These are phyloP conservation scores for Teratosphaeria destructans DNA, from an alignment of 2,329 filamentous ascomycete species.

Conservation along the genomic window DNA sequence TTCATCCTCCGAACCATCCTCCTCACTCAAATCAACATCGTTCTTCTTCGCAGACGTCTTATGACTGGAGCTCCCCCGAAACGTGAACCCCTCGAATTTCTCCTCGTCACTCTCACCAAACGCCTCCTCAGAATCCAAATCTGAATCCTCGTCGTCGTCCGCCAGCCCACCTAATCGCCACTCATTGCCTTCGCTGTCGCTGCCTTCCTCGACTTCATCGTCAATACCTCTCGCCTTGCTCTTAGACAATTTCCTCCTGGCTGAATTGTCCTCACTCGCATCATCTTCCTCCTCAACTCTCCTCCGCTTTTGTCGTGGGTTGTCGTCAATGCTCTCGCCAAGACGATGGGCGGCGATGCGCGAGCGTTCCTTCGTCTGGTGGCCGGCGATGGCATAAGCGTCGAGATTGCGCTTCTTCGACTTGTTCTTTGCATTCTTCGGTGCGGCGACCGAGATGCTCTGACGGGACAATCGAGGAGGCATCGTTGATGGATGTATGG, in stretches of 20 bases:
- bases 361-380: slow-evolving; percentile 33
- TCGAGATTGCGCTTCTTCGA: slow-evolving; percentile 47
- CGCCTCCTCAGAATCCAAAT: slow-evolving; percentile 67
- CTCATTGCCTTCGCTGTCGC: slow-evolving; percentile 75
- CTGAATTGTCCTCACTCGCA: slow-evolving; percentile 30
- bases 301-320: slow-evolving; percentile 32
- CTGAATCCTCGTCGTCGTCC: slow-evolving; percentile 55
- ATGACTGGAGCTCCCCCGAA: slow-evolving; percentile 47
- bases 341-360: slow-evolving; percentile 49
- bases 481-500: slow-evolving; percentile 26
- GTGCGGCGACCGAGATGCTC: slow-evolving; percentile 20
- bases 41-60: slow-evolving; percentile 41
- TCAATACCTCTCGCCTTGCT: slow-evolving; percentile 15
- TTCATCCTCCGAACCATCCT: slow-evolving; percentile 19
- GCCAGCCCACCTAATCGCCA: slow-evolving; percentile 65
- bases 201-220: slow-evolving; percentile 57
- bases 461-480: slow-evolving; percentile 34
- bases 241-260: slow-evolving; percentile 22
- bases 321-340: slow-evolving; percentile 41
- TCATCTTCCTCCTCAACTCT: slow-evolving; percentile 39
- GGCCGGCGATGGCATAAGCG: slow-evolving; percentile 55
- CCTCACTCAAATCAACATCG: slow-evolving; percentile 30
- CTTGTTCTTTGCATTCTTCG: slow-evolving; percentile 29
- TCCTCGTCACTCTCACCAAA: slow-evolving; percentile 86
- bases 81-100: slow-evolving; percentile 65